phyloP scores from a whole-genome alignment of 192 early-diverging fungal species.

The Podila minutissima region DNA sequence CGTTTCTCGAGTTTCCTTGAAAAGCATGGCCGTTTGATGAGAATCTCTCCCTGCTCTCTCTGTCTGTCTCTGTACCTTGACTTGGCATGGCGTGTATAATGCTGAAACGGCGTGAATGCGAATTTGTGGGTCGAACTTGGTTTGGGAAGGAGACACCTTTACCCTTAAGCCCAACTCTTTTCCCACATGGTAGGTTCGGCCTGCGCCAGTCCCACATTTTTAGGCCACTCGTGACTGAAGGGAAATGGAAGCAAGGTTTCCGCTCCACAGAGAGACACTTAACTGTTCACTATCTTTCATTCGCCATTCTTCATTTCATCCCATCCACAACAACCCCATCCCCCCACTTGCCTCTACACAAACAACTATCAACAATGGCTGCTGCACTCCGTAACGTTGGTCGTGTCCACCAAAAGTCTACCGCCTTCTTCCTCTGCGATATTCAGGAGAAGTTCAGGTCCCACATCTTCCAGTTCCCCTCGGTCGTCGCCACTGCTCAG shows the following conservation, averaged over 20 bases:
- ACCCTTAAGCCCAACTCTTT: not conserved
- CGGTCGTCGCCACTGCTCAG: constrained; percentile 80
- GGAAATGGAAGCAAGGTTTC: not conserved
- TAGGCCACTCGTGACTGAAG: no score
- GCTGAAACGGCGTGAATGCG: not conserved
- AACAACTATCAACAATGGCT: constrained; percentile 11
- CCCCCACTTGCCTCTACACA: not conserved
- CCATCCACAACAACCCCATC: not conserved
- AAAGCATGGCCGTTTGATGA: not conserved
- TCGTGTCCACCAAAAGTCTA: constrained; percentile 63
- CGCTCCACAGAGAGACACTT: constrained; percentile 4
- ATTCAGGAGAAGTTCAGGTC: constrained; percentile 86
- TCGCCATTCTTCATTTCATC: not conserved
- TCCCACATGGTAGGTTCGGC: not conserved
- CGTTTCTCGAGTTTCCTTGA: not conserved
- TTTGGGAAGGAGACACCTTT: no score
- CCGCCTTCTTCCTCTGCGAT: constrained; percentile 94
- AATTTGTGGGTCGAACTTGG: no score
- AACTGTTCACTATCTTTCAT: not conserved
- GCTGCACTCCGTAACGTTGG: constrained; percentile 58
- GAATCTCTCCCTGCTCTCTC: not conserved
- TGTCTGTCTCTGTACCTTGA: constrained; percentile 20
- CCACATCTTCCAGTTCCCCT: constrained; percentile 84
- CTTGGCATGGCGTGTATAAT: constrained; percentile 16
- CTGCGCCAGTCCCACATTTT: no score